Conservation (phyloP, 352 stramenopile genomes). For the Aphanomyces stellatus region DNA sequence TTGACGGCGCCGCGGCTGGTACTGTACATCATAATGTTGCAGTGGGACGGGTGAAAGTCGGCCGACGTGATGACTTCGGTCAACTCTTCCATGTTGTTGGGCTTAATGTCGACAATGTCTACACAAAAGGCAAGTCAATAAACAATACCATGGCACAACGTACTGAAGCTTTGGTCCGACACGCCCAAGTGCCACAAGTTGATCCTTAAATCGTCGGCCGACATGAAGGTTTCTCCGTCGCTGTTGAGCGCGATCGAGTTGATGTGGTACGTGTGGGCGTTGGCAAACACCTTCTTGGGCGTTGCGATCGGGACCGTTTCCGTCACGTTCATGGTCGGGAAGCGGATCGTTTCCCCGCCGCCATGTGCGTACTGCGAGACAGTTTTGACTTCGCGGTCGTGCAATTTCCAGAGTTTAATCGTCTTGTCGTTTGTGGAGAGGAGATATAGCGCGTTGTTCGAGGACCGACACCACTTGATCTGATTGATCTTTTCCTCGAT, state of each 20-base stretch:
- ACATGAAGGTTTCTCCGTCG: conserved; percentile 94
- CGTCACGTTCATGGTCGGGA: conserved; percentile 3
- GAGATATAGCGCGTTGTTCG: conserved; percentile 87
- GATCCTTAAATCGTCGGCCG: conserved; percentile 92
- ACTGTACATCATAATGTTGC: conserved; percentile 94
- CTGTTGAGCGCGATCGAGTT: conserved; percentile 93
- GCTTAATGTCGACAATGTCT: conserved; percentile 97
- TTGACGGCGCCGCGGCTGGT: conserved; percentile 89
- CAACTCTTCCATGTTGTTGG: conserved; percentile 94
- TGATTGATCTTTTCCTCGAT: conserved; percentile 98
- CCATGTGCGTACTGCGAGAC: conserved; percentile 64
- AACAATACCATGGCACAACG: conserved; percentile 11
- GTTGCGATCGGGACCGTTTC: conserved; percentile 57
- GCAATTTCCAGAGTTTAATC: conserved; percentile 95
- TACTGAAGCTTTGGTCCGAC: conserved; percentile 87
- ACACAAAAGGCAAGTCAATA: conserved; percentile 4
- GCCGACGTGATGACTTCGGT: conserved; percentile 94
- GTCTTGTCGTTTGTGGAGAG: conserved; percentile 97
- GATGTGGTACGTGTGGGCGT: conserved; percentile 96
- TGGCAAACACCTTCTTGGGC: conserved; percentile 82
- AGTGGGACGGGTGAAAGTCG: conserved; percentile 90
- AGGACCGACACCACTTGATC: conserved; percentile 90
- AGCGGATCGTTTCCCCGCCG: conserved; percentile 1
- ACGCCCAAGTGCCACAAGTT: conserved; percentile 94
- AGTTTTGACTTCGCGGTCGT: conserved; percentile 66